Percentiles rank a stretch among this genome's conserved stretches.
Conservation (phyloP, 2,329 filamentous ascomycete species). For the Sporothrix protearum region DNA sequence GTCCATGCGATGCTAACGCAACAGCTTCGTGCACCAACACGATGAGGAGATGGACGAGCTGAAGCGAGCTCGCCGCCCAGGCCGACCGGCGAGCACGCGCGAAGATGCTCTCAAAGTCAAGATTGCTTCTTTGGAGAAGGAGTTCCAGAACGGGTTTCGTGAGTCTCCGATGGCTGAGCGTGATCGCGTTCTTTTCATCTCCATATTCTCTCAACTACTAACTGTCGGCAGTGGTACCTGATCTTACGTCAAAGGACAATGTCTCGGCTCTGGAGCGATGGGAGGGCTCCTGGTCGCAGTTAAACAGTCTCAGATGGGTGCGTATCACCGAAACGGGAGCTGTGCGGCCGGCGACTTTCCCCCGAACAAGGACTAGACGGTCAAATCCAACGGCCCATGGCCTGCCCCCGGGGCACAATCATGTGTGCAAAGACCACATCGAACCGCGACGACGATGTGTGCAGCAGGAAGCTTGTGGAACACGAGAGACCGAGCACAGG, state of each 20-base stretch:
- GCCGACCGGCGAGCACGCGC: slow-evolving; percentile 70
- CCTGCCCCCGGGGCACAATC: not conserved
- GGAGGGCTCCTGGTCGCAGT: slow-evolving; percentile 79
- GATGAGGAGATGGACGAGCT: slow-evolving; percentile 66
- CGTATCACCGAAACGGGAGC: slow-evolving; percentile 64
- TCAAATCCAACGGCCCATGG: not conserved
- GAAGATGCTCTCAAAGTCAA: slow-evolving; percentile 75
- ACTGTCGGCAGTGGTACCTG: slow-evolving; percentile 59
- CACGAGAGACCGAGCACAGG: too few relatives aligned
- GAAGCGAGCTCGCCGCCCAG: slow-evolving; percentile 69
- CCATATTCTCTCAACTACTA: slow-evolving; percentile 27
- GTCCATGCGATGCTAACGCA: not conserved
- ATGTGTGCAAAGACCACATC: not conserved
- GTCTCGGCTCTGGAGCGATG: slow-evolving; percentile 65
- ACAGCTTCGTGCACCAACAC: slow-evolving; percentile 62
- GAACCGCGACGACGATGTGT: not conserved
- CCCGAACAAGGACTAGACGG: slow-evolving; percentile 45
- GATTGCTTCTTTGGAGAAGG: slow-evolving; percentile 67
- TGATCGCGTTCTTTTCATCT: slow-evolving; percentile 17
- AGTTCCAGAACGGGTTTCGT: slow-evolving; percentile 83
- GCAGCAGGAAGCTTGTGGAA: not conserved
- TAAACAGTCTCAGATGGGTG: slow-evolving; percentile 73
- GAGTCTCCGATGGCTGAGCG: not conserved
- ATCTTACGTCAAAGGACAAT: slow-evolving; percentile 66
- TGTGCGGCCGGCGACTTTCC: slow-evolving; percentile 69